A percentile compares a stretch with the other conserved stretches of the same genome.
Evolutionary conservation across 2,329 filamentous ascomycete species (phyloP).

Genomic region (Colletotrichum endophyticum): DNA sequence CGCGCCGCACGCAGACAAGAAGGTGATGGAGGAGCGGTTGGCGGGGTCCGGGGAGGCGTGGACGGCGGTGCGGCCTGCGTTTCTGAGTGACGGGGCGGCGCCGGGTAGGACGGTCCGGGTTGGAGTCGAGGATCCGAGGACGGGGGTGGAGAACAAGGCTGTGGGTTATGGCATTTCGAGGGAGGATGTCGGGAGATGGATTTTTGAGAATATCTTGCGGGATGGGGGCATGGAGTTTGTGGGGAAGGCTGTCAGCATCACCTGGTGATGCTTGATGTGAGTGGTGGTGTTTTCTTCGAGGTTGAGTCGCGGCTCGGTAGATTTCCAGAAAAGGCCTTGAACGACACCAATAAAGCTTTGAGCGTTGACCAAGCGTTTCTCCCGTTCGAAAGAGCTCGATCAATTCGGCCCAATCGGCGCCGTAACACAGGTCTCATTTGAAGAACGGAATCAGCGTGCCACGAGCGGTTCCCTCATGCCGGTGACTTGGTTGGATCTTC

Average conservation of each 20-base stretch:
- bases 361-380: background rate
- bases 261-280: conserved; percentile 30
- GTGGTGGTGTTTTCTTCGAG: background rate
- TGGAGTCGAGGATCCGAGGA: conserved; percentile 42
- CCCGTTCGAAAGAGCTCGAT: background rate
- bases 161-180: conserved; percentile 53
- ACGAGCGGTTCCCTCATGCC: background rate
- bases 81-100: conserved; percentile 35
- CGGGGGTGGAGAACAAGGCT: conserved; percentile 34
- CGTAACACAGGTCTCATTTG: background rate
- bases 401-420: background rate
- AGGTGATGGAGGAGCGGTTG: conserved; percentile 45
- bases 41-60: conserved; percentile 34
- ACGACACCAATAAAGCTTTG: background rate
- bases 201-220: conserved; percentile 43
- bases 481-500: background rate
- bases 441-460: background rate
- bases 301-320: background rate
- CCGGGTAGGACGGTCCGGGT: conserved; percentile 34
- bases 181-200: conserved; percentile 53
- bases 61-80: conserved; percentile 41
- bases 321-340: background rate
- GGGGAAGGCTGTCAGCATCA: conserved; percentile 41
- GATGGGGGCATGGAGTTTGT: conserved; percentile 28
- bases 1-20: conserved; percentile 53